Evolutionary conservation across 352 stramenopile genomes (phyloP), one percentile per base, ranked within the genome.

Genomic region (Phytophthora colocasiae): DNA sequence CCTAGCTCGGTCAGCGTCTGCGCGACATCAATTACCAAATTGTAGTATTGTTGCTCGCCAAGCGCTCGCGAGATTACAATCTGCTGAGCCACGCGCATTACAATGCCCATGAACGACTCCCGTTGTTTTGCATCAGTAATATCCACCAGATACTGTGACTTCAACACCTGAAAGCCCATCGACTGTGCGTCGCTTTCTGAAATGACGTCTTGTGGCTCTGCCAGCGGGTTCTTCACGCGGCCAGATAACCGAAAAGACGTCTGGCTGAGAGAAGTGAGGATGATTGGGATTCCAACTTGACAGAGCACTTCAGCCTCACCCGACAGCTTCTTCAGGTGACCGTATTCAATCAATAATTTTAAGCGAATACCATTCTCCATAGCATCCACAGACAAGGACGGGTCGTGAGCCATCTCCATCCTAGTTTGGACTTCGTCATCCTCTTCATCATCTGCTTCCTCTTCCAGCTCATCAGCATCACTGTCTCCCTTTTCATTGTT

Each of bases 321-420:
- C 17, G 82, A 75, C 12, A 75, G 46, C 26, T 87, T 89, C 45
- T 96, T 93, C 29, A 96, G 39, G 45, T 92, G 84, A 0, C 84
- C 87, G 74, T 81, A 96, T 32, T 92, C 77, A 29, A 96, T 87
- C 44, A 96, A 46, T 22, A 96, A 60, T 49, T 91, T 92, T 45
- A 96, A 55, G 2, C 87, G 84, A 43, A 96, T 85, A 11, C 74
- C 78, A 56, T 96, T 96, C 40, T 96, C 87, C 87, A 96, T 96
- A 1, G 87, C 87, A 72, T 96, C 81, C 1, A 90, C 80, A 14
- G 84, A 93, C 29, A 96, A 62, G 3, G 81, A 92, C 27, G 84
- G 83, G 41, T 96, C 87, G 41, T 90, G 78, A 10, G 80, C 56
- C 17, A 81, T 78, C 46, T 86, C 72, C 85, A 91, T 90, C 12